phyloP scores from a whole-genome alignment of 2,329 filamentous ascomycete species.

The Aplosporella prunicola region DNA sequence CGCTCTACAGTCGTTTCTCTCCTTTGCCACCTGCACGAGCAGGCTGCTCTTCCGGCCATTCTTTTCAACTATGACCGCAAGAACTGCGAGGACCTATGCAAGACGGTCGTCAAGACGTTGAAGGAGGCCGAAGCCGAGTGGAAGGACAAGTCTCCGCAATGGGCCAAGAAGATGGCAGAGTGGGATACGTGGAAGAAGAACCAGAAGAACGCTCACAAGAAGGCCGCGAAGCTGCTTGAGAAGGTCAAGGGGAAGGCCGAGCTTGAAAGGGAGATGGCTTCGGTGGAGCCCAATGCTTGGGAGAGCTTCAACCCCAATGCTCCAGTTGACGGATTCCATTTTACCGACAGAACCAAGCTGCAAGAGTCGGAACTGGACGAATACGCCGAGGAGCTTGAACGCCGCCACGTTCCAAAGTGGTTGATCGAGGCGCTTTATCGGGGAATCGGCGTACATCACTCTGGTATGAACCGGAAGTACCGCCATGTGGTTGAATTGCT shows the following conservation, averaged over 20 bases:
- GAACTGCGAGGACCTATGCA: slow-evolving; percentile 52
- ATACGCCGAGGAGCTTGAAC: slow-evolving; percentile 43
- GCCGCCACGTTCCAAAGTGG: slow-evolving; percentile 40
- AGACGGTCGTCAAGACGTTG: slow-evolving; percentile 44
- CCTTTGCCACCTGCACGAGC: slow-evolving; percentile 50
- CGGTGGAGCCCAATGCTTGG: slow-evolving; percentile 46
- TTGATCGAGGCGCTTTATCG: slow-evolving; percentile 54
- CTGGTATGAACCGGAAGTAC: slow-evolving; percentile 70
- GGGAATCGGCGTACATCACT: slow-evolving; percentile 68
- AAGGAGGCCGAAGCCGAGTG: slow-evolving; percentile 45
- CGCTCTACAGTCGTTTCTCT: slow-evolving; percentile 46
- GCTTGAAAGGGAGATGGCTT: slow-evolving; percentile 45
- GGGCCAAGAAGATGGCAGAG: slow-evolving; percentile 50
- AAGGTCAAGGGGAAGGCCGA: slow-evolving; percentile 48
- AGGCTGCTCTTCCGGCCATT: slow-evolving; percentile 61
- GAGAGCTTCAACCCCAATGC: slow-evolving; percentile 57
- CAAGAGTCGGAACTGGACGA: slow-evolving; percentile 49
- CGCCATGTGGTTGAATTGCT: slow-evolving; percentile 64
- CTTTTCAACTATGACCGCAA: slow-evolving; percentile 67
- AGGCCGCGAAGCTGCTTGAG: slow-evolving; percentile 38
- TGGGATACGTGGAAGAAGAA: slow-evolving; percentile 50
- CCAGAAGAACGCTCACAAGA: slow-evolving; percentile 28
- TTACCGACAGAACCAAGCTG: slow-evolving; percentile 54
- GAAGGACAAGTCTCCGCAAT: slow-evolving; percentile 48
- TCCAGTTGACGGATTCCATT: slow-evolving; percentile 54